Conservation (phyloP, 148 eudicot genomes). For the Spergularia bocconei region DNA sequence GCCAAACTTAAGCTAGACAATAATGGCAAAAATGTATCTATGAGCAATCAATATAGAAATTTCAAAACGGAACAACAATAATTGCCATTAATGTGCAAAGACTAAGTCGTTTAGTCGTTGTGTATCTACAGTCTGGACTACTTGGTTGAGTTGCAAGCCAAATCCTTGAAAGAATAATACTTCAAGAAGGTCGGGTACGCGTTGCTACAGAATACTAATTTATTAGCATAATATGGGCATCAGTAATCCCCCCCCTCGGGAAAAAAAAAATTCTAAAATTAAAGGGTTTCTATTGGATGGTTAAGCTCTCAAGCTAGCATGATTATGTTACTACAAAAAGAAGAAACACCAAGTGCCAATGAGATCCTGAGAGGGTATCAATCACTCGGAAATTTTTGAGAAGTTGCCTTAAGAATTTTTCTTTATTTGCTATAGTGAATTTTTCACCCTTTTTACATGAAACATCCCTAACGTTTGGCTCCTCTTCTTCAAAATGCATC, state of each 20-base stretch:
- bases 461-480: not conserved
- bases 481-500: not conserved
- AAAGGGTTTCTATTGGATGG: too few relatives aligned
- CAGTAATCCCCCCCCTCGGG: not conserved
- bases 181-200: not conserved
- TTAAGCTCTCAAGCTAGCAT: too few relatives aligned
- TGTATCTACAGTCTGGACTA: not conserved
- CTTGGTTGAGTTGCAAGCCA: not conserved
- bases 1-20: not conserved
- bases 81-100: constrained; percentile 9
- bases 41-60: too few relatives aligned
- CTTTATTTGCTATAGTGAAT: too few relatives aligned
- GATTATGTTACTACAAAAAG: too few relatives aligned
- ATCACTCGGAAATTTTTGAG: too few relatives aligned
- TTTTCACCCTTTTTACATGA: too few relatives aligned
- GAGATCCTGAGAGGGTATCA: too few relatives aligned
- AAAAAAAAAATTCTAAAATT: too few relatives aligned
- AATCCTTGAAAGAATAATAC: not conserved
- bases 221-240: not conserved
- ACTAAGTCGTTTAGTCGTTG: not conserved
- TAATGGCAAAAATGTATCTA: not conserved
- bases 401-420: too few relatives aligned
- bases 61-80: not conserved
- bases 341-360: too few relatives aligned
- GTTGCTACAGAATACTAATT: not conserved